Evolutionary conservation across 169 alveolate species (phyloP).

Genomic region (Plasmodium chabaudi): DNA sequence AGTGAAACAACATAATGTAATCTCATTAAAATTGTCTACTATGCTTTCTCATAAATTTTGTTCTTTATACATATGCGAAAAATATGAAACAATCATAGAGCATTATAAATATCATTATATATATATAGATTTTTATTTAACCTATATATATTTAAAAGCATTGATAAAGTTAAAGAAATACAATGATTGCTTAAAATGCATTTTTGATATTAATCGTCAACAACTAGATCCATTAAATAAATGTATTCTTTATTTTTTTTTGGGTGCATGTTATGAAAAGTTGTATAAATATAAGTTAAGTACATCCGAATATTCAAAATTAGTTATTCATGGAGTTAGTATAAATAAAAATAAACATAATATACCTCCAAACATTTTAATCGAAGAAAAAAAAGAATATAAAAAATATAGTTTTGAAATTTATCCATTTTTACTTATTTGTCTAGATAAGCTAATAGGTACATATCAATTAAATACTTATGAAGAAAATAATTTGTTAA

Average conservation of each 20-base stretch:
- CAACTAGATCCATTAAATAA: neutral
- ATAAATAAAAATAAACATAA: constrained; percentile 1
- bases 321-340: constrained; percentile 6
- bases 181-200: constrained; percentile 20
- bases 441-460: constrained; percentile 53
- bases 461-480: constrained; percentile 18
- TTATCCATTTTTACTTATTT: constrained; percentile 36
- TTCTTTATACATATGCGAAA: constrained; percentile 14
- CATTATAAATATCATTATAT: constrained; percentile 27
- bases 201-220: constrained; percentile 5
- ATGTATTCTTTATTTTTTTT: constrained; percentile 2
- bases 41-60: constrained; percentile 10
- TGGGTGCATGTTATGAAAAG: constrained; percentile 36
- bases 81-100: constrained; percentile 6
- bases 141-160: constrained; percentile 25
- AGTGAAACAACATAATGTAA: neutral
- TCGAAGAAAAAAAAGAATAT: constrained; percentile 1
- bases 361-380: neutral
- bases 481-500: constrained; percentile 22
- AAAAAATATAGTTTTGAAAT: neutral
- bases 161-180: constrained; percentile 38
- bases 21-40: neutral
- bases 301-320: constrained; percentile 37
- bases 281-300: constrained; percentile 17
- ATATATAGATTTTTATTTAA: constrained; percentile 22